A percentile compares a stretch with the other conserved stretches of the same genome.
Evolutionary conservation across 306 rosid species (phyloP).

Genomic region (Gastrolobium bilobum): DNA sequence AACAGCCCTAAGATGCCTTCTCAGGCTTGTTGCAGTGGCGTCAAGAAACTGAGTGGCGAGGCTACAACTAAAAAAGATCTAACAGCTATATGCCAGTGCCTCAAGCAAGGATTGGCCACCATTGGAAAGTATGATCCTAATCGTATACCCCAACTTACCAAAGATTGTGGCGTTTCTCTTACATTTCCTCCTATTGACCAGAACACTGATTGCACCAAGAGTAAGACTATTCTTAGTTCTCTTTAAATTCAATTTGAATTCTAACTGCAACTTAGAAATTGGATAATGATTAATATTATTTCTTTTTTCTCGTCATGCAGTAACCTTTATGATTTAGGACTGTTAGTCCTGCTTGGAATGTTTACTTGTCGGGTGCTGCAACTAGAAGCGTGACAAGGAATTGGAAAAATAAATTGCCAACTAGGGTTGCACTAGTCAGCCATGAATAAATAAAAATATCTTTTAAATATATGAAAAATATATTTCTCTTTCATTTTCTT

Average conservation of each 20-base stretch:
- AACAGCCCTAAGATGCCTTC: conserved; percentile 4
- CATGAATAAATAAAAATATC: conserved; percentile 9
- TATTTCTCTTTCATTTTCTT: not conserved
- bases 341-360: conserved; percentile 1
- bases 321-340: not conserved
- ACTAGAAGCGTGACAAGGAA: not conserved
- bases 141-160: conserved; percentile 32
- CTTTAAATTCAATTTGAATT: not conserved
- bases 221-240: not conserved
- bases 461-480: not conserved
- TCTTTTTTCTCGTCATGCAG: conserved; percentile 23
- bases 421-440: not conserved
- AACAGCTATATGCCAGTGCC: conserved; percentile 30
- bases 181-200: conserved; percentile 43
- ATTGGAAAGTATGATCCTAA: conserved; percentile 38
- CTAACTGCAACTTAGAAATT: conserved; percentile 2
- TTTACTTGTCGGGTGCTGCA: conserved; percentile 12
- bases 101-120: not conserved
- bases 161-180: conserved; percentile 7
- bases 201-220: conserved; percentile 38
- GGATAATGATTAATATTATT: not conserved
- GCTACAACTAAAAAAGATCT: not conserved
- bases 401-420: not conserved
- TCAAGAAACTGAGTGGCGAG: not conserved
- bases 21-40: conserved; percentile 33